Percentiles rank a stretch among this genome's conserved stretches.
These are phyloP conservation scores for Viola pubescens DNA, from an alignment of 441 rosid genomes.

Conservation along the genomic window DNA sequence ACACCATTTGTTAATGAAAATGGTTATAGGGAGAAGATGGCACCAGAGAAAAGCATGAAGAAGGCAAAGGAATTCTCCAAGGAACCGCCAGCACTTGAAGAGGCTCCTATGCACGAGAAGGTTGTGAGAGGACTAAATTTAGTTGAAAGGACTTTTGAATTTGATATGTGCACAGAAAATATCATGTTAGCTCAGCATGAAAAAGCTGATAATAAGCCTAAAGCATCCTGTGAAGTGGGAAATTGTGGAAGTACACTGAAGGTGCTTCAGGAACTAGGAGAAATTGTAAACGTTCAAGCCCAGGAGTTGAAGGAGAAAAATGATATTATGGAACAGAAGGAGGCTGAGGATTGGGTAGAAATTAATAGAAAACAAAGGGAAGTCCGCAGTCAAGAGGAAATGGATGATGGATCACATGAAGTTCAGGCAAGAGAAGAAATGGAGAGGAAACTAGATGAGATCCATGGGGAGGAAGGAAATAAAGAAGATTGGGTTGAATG, in stretches of 20 bases:
- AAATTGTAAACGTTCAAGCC: slow-evolving; percentile 17
- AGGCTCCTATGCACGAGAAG: slow-evolving; percentile 5
- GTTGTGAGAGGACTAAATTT: slow-evolving; percentile 4
- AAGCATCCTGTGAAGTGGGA: slow-evolving; percentile 15
- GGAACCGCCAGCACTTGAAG: slow-evolving; percentile 6
- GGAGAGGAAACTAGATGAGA: slow-evolving; percentile 15
- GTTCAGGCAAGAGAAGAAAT: slow-evolving; percentile 17
- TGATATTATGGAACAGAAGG: slow-evolving; percentile 13
- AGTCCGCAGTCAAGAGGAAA: slow-evolving; percentile 25
- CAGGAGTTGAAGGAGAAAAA: slow-evolving; percentile 20
- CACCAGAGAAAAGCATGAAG: slow-evolving; percentile 12
- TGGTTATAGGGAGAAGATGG: slow-evolving; percentile 23
- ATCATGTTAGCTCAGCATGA: slow-evolving; percentile 17
- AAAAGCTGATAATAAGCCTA: slow-evolving; percentile 12
- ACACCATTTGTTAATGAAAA: slow-evolving; percentile 15
- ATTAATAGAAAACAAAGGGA: slow-evolving; percentile 18
- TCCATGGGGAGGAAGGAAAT: slow-evolving; percentile 22
- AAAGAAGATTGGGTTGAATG: slow-evolving; percentile 34
- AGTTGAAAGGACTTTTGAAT: slow-evolving; percentile 1
- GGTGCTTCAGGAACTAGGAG: slow-evolving; percentile 19
- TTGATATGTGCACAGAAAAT: slow-evolving; percentile 11
- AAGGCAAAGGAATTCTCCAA: slow-evolving; percentile 16
- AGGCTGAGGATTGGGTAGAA: slow-evolving; percentile 16
- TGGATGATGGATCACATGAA: slow-evolving; percentile 16
- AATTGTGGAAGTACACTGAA: slow-evolving; percentile 17